Conservation (phyloP, 2,329 filamentous ascomycete genomes). For the Camptophora hylomeconis region DNA sequence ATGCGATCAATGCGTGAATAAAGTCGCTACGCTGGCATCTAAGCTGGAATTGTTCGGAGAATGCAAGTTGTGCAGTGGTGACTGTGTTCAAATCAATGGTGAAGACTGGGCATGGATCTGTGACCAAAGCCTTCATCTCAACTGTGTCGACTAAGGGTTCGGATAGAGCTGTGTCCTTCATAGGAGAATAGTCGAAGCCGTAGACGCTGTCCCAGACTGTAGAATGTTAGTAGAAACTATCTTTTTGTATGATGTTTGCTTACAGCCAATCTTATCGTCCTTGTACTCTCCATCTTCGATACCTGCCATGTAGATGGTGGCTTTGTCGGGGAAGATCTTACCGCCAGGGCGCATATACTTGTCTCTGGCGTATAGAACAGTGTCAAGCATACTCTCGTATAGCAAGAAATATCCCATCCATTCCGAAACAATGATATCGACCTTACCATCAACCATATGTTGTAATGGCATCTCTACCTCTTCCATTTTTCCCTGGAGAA, state of each 20-base stretch:
- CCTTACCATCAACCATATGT: conserved; percentile 41
- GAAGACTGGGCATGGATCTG: conserved; percentile 72
- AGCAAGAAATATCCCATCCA: conserved; percentile 99
- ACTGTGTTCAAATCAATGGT: conserved; percentile 90
- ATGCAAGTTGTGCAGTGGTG: conserved; percentile 69
- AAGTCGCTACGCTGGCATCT: conserved; percentile 77
- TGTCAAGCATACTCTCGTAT: conserved; percentile 98
- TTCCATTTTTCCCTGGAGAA: conserved; percentile 99
- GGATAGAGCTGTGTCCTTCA: conserved; percentile 85
- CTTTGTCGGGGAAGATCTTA: conserved; percentile 97
- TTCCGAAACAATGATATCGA: conserved; percentile 99
- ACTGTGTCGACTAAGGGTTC: conserved; percentile 97
- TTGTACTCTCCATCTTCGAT: conserved; percentile 99
- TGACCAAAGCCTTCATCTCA: conserved; percentile 92
- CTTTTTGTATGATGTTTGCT: conserved; percentile 26
- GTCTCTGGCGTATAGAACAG: conserved; percentile 91
- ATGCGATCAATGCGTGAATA: conserved; percentile 88
- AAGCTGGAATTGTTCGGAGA: conserved; percentile 66
- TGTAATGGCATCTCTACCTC: conserved; percentile 86
- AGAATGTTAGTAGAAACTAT: conserved; percentile 4
- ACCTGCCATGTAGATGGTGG: conserved; percentile 88
- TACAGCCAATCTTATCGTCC: conserved; percentile 99
- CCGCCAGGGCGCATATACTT: conserved; percentile 76
- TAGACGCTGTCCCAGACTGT: conserved; percentile 99
- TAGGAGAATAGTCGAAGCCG: conserved; percentile 88